Percentiles rank a stretch among this genome's conserved stretches.
These are phyloP conservation scores for Alternaria sp. DNA, from an alignment of 2,329 filamentous ascomycete species.

Conservation along the genomic window DNA sequence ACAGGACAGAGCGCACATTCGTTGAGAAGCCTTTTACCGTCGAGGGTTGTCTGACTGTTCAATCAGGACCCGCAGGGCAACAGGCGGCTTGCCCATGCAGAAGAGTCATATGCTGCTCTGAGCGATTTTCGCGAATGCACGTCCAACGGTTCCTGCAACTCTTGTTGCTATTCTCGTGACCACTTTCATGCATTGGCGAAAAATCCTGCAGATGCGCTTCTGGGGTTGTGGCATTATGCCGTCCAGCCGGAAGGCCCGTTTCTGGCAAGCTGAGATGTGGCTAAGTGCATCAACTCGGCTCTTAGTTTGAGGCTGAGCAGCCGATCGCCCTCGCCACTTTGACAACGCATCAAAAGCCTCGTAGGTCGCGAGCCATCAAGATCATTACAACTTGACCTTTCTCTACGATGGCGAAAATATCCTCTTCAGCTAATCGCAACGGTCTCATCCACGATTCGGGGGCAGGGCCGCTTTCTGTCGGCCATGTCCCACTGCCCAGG, in stretches of 20 bases:
- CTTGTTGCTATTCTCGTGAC: slow-evolving; percentile 38
- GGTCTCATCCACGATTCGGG: slow-evolving; percentile 29
- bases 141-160: slow-evolving; percentile 27
- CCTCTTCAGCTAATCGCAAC: slow-evolving; percentile 26
- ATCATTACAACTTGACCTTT: slow-evolving; percentile 4
- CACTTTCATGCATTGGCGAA: slow-evolving; percentile 21
- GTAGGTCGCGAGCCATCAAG: slow-evolving; percentile 16
- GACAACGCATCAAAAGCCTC: slow-evolving; percentile 40
- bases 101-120: slow-evolving; percentile 39
- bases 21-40: slow-evolving; percentile 29
- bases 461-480: slow-evolving; percentile 20
- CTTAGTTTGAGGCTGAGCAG: slow-evolving; percentile 43
- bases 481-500: slow-evolving; percentile 34
- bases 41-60: slow-evolving; percentile 27
- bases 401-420: slow-evolving; percentile 14
- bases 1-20: slow-evolving; percentile 22
- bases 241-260: slow-evolving; percentile 35
- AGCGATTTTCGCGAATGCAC: slow-evolving; percentile 31
- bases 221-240: slow-evolving; percentile 16
- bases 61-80: slow-evolving; percentile 37
- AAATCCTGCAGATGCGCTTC: slow-evolving; percentile 21
- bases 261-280: slow-evolving; percentile 38
- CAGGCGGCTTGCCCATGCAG: slow-evolving; percentile 29
- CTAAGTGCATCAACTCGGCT: slow-evolving; percentile 33
- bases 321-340: slow-evolving; percentile 38